These are phyloP conservation scores for Calocybe indica DNA, from an alignment of 768 basidiomycete genomes.

Conservation along the genomic window DNA sequence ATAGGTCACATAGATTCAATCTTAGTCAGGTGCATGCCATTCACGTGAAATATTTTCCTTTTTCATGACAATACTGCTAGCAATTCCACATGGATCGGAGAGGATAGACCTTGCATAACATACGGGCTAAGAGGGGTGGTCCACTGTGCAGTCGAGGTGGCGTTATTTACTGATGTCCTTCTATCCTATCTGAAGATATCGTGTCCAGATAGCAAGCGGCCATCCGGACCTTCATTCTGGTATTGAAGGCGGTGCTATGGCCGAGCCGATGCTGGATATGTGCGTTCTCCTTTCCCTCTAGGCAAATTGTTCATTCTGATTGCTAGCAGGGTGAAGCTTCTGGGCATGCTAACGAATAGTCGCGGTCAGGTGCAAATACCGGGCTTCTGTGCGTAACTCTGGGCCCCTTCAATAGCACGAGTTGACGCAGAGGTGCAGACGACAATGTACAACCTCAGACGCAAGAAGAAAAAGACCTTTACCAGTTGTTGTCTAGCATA, in stretches of 20 bases:
- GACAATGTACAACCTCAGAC: conserved; percentile 70
- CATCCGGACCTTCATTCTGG: conserved; percentile 89
- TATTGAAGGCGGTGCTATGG: conserved; percentile 82
- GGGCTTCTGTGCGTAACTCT: conserved; percentile 64
- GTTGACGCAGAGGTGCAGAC: conserved; percentile 34
- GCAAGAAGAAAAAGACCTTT: conserved; percentile 60
- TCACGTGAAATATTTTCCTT: background rate
- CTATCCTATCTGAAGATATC: background rate
- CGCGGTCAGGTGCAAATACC: conserved; percentile 63
- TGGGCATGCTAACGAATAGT: conserved; percentile 62
- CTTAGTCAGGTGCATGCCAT: conserved; percentile 59
- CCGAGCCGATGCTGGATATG: conserved; percentile 95
- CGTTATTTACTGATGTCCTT: background rate
- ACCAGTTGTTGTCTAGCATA: conserved; percentile 61
- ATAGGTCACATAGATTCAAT: conserved; percentile 90
- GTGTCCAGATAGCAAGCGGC: conserved; percentile 55
- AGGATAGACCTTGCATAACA: conserved; percentile 88
- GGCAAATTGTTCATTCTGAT: background rate
- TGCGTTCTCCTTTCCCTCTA: conserved; percentile 21
- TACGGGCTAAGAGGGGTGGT: conserved; percentile 94
- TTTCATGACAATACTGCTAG: conserved; percentile 26
- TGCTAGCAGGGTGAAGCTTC: conserved; percentile 60
- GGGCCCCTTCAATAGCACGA: too few species aligned
- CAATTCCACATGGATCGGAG: conserved; percentile 96
- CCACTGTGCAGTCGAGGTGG: conserved; percentile 74